Percentiles rank a stretch among this genome's conserved stretches.
These are phyloP conservation scores for Rubus parviflorus DNA, from an alignment of 306 rosid genomes.

Conservation along the genomic window DNA sequence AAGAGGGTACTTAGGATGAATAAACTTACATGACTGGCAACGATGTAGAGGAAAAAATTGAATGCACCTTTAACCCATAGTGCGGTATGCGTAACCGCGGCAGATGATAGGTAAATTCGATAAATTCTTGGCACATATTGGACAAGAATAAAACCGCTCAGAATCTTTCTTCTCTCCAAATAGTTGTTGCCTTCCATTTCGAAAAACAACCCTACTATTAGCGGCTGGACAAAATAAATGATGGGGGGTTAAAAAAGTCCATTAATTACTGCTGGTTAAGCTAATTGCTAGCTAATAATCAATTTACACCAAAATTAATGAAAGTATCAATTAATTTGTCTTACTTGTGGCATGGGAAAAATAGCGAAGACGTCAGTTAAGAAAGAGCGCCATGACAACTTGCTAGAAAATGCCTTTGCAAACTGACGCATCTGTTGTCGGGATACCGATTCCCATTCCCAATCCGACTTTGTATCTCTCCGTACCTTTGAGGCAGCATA, in stretches of 20 bases:
- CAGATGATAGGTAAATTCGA: slow-evolving; percentile 15
- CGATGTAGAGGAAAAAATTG: slow-evolving; percentile 26
- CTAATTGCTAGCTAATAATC: too few species aligned
- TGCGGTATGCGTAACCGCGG: background rate
- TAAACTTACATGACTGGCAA: slow-evolving; percentile 29
- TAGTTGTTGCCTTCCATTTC: background rate
- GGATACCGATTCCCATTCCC: background rate
- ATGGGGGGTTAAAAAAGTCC: background rate
- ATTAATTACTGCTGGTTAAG: background rate
- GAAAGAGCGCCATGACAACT: slow-evolving; percentile 7
- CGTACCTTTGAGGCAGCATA: background rate
- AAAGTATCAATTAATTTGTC: background rate
- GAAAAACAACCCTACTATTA: slow-evolving; percentile 4
- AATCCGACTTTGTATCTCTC: background rate
- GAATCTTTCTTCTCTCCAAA: background rate
- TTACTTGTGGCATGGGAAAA: slow-evolving; percentile 25
- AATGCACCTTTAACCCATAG: slow-evolving; percentile 22
- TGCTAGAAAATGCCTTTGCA: background rate
- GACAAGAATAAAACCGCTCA: slow-evolving; percentile 5
- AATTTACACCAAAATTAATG: background rate
- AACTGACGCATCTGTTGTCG: background rate
- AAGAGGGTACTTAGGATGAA: too few species aligned
- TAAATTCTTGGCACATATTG: slow-evolving; percentile 23
- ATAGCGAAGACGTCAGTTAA: slow-evolving; percentile 7
- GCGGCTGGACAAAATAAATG: slow-evolving; percentile 6